These are phyloP conservation scores for Climacium dendroides DNA, from an alignment of 225 moss, liverwort and hornwort genomes.

Conservation along the genomic window DNA sequence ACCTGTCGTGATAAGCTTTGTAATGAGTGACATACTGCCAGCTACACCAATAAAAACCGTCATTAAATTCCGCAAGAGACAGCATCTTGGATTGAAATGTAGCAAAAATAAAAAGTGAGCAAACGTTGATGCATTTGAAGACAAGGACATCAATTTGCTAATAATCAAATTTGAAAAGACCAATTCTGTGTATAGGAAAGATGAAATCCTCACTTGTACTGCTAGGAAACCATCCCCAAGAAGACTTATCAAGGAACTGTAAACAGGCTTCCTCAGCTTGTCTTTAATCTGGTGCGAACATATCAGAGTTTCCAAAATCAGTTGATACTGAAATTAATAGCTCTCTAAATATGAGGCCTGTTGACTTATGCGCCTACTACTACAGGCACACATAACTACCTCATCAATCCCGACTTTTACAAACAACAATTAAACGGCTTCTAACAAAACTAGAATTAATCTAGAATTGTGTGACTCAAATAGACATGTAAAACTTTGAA, in stretches of 20 bases:
- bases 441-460: not conserved
- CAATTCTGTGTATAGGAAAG: not conserved
- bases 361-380: not conserved
- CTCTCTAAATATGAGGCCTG: not conserved
- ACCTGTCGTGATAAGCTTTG: constrained; percentile 35
- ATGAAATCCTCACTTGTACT: constrained; percentile 62
- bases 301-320: not conserved
- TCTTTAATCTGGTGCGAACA: constrained; percentile 68
- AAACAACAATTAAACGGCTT: not conserved
- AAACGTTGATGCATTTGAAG: not conserved
- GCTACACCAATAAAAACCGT: constrained; percentile 29
- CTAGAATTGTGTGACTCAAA: not conserved
- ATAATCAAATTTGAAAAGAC: not conserved
- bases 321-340: not conserved
- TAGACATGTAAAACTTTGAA: not conserved
- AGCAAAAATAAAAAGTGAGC: not conserved
- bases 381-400: not conserved
- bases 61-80: not conserved
- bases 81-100: not conserved
- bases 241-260: constrained; percentile 72
- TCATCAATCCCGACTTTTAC: not conserved
- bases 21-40: constrained; percentile 85
- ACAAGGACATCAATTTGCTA: not conserved
- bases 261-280: constrained; percentile 89
- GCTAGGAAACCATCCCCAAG: constrained; percentile 90